Percentiles rank a stretch among this genome's conserved stretches.
Evolutionary conservation across 73 alveolate genomes (phyloP).

Genomic region (Paramecium sexaurelia): DNA sequence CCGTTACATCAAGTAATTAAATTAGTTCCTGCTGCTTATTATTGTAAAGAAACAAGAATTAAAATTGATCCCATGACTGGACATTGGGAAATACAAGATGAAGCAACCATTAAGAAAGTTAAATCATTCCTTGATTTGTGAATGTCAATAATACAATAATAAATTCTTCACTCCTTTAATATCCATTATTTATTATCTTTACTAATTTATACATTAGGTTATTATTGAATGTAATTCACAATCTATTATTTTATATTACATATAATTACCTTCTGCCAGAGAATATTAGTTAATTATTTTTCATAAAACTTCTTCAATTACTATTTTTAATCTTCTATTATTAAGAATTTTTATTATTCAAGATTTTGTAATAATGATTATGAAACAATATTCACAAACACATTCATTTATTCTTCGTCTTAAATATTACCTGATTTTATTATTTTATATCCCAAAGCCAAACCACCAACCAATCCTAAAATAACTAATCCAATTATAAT

Average conservation of each 20-base stretch:
- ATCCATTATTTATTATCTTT: background rate
- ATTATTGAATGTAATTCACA: background rate
- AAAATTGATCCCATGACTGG: slow-evolving; percentile 37
- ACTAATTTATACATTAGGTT: background rate
- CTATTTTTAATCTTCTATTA: background rate
- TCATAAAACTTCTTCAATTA: background rate
- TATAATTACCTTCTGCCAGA: background rate
- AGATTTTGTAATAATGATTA: background rate
- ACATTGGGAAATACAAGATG: background rate
- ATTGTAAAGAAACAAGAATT: slow-evolving; percentile 40
- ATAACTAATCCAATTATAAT: background rate
- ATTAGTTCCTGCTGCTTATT: slow-evolving; percentile 59
- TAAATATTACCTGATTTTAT: background rate
- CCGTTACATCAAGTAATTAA: slow-evolving; percentile 69
- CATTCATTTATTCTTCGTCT: background rate
- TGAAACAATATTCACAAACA: background rate
- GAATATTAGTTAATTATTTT: background rate
- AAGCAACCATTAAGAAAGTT: background rate
- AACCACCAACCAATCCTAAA: background rate
- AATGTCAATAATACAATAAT: background rate
- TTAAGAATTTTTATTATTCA: background rate
- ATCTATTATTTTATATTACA: background rate
- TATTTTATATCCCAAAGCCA: background rate
- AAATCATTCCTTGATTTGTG: slow-evolving; percentile 47
- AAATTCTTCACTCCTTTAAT: background rate